Evolutionary conservation across 108 stramenopile genomes (phyloP).

Genomic region (Pseudonitzschia multiseries): DNA sequence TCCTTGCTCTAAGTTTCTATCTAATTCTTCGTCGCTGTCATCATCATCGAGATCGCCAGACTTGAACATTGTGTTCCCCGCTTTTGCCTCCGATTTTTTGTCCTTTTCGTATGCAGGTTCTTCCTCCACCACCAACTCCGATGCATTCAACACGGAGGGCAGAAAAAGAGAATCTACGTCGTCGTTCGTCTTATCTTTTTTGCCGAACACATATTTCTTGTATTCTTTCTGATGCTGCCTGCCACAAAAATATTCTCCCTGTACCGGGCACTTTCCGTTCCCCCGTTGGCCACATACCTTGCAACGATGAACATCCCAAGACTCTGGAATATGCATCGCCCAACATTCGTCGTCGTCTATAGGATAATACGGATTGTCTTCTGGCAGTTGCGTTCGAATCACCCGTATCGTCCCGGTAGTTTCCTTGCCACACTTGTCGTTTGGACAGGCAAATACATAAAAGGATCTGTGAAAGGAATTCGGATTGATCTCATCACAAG

Average conservation of each 20-base stretch:
- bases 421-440: constrained; percentile 32
- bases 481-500: constrained; percentile 59
- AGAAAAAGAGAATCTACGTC: constrained; percentile 32
- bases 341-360: constrained; percentile 47
- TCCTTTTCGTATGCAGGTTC: constrained; percentile 44
- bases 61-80: constrained; percentile 23
- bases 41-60: constrained; percentile 22
- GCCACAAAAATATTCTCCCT: constrained; percentile 61
- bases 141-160: constrained; percentile 69
- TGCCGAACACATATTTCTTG: constrained; percentile 41
- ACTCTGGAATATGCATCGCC: constrained; percentile 53
- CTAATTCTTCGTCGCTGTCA: constrained; percentile 44
- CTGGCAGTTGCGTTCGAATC: constrained; percentile 66
- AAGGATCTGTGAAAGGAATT: constrained; percentile 80
- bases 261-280: constrained; percentile 66
- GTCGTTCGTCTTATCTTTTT: neutral
- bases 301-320: constrained; percentile 64
- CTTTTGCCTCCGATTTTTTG: constrained; percentile 22
- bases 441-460: constrained; percentile 81
- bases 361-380: constrained; percentile 72
- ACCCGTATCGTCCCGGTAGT: constrained; percentile 50
- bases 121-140: constrained; percentile 85
- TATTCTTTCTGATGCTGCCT: constrained; percentile 77
- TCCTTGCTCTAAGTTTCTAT: constrained; percentile 70
- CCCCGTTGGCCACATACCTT: constrained; percentile 69